phyloP scores from a whole-genome alignment of 148 eudicot genomes.

The Euryodendron excelsum region DNA sequence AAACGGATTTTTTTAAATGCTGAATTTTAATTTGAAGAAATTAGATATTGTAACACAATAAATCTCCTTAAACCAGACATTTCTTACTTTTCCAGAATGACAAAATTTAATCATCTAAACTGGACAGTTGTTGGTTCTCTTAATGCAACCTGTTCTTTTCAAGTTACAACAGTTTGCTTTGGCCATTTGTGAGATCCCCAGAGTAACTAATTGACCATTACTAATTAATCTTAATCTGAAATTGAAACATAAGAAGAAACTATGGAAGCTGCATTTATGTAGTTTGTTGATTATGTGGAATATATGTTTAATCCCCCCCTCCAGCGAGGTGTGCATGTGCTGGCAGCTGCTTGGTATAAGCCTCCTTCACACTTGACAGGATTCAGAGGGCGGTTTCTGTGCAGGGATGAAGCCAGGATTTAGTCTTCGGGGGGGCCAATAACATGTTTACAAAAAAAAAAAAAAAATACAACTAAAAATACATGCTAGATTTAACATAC shows the following conservation, averaged over 20 bases:
- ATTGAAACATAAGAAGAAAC: conserved; percentile 4
- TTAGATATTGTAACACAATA: background rate
- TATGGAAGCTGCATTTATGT: background rate
- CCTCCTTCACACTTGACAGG: background rate
- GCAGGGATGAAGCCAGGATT: no score
- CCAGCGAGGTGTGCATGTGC: no score
- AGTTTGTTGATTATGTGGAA: background rate
- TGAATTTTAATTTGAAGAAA: background rate
- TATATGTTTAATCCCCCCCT: background rate
- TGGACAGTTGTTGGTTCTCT: background rate
- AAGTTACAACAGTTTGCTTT: background rate
- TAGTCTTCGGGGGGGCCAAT: no score
- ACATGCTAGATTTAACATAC: no score
- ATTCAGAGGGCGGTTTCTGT: background rate
- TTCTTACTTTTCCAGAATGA: background rate
- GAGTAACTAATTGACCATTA: no score
- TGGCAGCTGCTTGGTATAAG: no score
- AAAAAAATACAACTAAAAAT: no score
- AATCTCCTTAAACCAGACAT: background rate
- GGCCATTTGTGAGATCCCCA: background rate
- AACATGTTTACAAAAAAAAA: no score
- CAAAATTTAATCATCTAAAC: background rate
- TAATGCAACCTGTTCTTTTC: background rate
- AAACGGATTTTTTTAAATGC: background rate
- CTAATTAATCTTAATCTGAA: background rate